Percentiles rank a stretch among this genome's conserved stretches.
Conservation (phyloP, 202 grass and related monocot genomes). For the Saccharum hybrid region DNA sequence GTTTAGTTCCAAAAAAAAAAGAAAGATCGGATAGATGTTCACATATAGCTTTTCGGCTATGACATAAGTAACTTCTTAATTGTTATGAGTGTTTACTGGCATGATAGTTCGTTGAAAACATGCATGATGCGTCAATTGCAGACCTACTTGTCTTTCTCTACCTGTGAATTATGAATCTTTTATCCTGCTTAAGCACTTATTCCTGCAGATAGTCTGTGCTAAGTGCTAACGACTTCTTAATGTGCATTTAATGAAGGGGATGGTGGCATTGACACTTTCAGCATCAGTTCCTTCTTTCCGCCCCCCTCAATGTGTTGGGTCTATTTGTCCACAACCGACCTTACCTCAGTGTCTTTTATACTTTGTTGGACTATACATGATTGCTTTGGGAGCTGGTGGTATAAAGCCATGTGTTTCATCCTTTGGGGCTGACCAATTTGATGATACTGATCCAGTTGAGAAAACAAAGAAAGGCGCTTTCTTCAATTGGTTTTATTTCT, state of each 20-base stretch:
- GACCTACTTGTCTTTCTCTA: constrained; percentile 26
- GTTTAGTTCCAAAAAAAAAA: no score
- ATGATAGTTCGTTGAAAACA: constrained; percentile 22
- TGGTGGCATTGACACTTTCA: constrained; percentile 79
- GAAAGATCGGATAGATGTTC: not conserved
- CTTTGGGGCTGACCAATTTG: constrained; percentile 94
- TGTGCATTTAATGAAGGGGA: constrained; percentile 67
- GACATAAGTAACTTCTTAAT: constrained; percentile 3
- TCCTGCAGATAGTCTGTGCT: constrained; percentile 22
- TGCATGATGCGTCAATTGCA: constrained; percentile 20
- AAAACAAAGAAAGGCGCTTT: constrained; percentile 86
- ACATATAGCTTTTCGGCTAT: not conserved
- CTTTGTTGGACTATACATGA: constrained; percentile 83
- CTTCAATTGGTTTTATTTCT: constrained; percentile 97
- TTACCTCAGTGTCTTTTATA: constrained; percentile 70
- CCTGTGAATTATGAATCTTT: constrained; percentile 20
- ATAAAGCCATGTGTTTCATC: constrained; percentile 97
- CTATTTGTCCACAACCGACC: constrained; percentile 61
- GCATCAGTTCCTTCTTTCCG: constrained; percentile 61
- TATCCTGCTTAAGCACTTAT: not conserved
- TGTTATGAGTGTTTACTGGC: constrained; percentile 6
- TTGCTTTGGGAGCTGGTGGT: constrained; percentile 89
- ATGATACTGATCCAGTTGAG: constrained; percentile 80
- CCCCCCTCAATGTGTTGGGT: constrained; percentile 55
- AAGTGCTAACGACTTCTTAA: constrained; percentile 41